Evolutionary conservation across 345 rosid genomes (phyloP).

Genomic region (Kandelia obovata): DNA sequence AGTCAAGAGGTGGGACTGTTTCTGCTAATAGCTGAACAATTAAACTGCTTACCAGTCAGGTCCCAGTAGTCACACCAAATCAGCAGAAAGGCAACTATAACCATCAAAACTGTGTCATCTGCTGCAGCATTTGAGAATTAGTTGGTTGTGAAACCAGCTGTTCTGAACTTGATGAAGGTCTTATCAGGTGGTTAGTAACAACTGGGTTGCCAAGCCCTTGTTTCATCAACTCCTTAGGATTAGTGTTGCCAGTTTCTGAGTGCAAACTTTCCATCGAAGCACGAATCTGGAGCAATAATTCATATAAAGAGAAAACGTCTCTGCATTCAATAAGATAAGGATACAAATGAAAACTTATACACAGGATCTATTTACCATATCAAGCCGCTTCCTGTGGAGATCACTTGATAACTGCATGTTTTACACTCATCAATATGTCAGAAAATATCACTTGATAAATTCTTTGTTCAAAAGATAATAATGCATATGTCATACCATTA

Average conservation of each 20-base stretch:
- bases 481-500: background rate
- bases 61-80: slow-evolving; percentile 3
- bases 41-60: slow-evolving; percentile 27
- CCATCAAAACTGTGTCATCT: slow-evolving; percentile 67
- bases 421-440: slow-evolving; percentile 22
- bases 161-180: slow-evolving; percentile 81
- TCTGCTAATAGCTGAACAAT: background rate
- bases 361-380: slow-evolving; percentile 54
- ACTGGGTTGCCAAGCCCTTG: slow-evolving; percentile 56
- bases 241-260: slow-evolving; percentile 46
- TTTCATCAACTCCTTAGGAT: slow-evolving; percentile 54
- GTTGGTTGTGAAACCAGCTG: slow-evolving; percentile 65
- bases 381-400: slow-evolving; percentile 68
- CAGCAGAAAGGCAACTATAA: slow-evolving; percentile 14
- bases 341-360: background rate
- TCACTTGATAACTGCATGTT: slow-evolving; percentile 63
- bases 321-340: slow-evolving; percentile 5
- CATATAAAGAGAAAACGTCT: slow-evolving; percentile 11
- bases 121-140: slow-evolving; percentile 73
- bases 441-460: slow-evolving; percentile 10
- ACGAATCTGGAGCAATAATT: slow-evolving; percentile 43
- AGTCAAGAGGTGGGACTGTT: no score
- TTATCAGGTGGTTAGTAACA: slow-evolving; percentile 49
- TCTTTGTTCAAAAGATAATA: slow-evolving; percentile 1
- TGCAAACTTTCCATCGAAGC: slow-evolving; percentile 64